Evolutionary conservation across 139 green algal genomes (phyloP).

Genomic region (Chlorella ohadii): DNA sequence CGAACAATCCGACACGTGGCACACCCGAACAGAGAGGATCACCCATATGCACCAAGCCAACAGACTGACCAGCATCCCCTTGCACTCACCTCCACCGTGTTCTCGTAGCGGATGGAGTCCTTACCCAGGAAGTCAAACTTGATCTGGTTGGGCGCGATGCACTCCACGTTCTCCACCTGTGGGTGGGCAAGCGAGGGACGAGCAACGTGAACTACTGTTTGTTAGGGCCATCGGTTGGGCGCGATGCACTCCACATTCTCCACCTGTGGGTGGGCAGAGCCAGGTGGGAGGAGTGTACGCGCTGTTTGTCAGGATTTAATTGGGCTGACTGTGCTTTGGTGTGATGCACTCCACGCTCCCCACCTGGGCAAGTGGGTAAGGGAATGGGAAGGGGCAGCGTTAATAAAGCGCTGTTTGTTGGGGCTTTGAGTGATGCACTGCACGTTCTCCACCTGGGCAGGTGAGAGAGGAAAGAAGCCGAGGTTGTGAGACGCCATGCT

Average conservation of each 20-base stretch:
- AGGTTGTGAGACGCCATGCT: no score
- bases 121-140: conserved; percentile 99
- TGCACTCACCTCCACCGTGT: conserved; percentile 76
- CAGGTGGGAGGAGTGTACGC: no score
- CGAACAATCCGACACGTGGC: no score
- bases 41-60: no score
- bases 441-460: conserved; percentile 92
- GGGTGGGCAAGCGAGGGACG: no score
- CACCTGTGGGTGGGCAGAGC: conserved; percentile 58
- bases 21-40: no score
- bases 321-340: conserved; percentile 59
- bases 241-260: conserved; percentile 86
- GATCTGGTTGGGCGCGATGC: conserved; percentile 73
- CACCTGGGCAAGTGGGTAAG: conserved; percentile 58
- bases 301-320: no score
- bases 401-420: no score
- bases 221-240: no score
- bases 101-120: conserved; percentile 98
- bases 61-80: not conserved
- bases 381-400: no score
- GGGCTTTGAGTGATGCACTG: conserved; percentile 74
- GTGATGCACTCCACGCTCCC: conserved; percentile 85
- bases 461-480: not conserved
- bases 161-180: conserved; percentile 89
- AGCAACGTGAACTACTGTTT: no score